Base-by-base conservation (phyloP, 306 rosid genomes). In the Ammopiptanthus mongolicus region DNA sequence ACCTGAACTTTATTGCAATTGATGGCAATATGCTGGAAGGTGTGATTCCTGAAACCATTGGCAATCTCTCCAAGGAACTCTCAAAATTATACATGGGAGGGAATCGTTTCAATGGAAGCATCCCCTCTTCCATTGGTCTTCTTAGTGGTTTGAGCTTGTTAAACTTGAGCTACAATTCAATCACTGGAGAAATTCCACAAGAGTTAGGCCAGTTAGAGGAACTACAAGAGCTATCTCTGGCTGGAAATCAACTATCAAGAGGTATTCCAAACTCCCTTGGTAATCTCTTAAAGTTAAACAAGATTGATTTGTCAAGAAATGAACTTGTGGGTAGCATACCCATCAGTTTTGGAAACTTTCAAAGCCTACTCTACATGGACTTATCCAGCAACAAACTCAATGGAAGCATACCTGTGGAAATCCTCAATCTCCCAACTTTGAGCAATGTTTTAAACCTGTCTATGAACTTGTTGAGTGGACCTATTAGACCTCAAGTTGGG, bases 11-110 rank as follows among this genome's bases (percentile, higher is more conserved):
- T 60, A 88, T 93, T 1, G 88, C 90, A 2, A 67, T 90, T 11
- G 88, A 82, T 63, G 91, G 79, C 19, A 90, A 90, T 60, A 75
- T 19, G 23, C 73, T 93, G 0, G 87, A 86, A 80, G 95, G 96
- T 55, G 81, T 73, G 0, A 88, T 93, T 70, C 96, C 96, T 53
- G 88, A 86, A 29, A 65, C 87, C 34, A 65, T 93, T 12, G 98
- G 96, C 18, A 86, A 88, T 64, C 93, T 93, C 33, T 88, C 98
- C 5, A 83, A 84, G 55, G 64, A 14, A n/a, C 82, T 93, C 29
- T 59, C 86, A 3, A 63, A 10, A 1, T 33, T 93, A 31, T 86
- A 71, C 86, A 88, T 93, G 93, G 96, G 95, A 80, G 66, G 77
- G 70, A 93, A 93, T 69, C 78, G 71, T 7, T 83, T 93, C 31